Percentiles rank a stretch among this genome's conserved stretches.
Conservation (phyloP, 148 eudicot species). For the Vaccinium macrocarpon region DNA sequence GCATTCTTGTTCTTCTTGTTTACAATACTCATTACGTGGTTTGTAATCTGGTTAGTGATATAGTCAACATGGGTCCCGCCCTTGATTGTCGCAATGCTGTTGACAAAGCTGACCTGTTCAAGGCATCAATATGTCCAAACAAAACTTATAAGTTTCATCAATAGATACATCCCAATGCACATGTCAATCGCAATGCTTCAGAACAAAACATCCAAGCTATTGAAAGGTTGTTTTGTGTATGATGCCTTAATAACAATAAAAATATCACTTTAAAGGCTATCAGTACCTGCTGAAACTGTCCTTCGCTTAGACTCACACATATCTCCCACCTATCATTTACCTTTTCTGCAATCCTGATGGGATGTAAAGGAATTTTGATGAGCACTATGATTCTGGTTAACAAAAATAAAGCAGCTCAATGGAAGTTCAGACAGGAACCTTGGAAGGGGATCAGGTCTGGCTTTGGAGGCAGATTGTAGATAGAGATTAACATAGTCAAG, state of each 20-base stretch:
- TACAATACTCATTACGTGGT: slow-evolving; percentile 41
- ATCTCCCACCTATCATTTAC: slow-evolving; percentile 83
- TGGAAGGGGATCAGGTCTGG: slow-evolving; percentile 19
- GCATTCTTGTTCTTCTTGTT: slow-evolving; percentile 76
- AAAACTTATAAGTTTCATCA: neutral
- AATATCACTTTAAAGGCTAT: neutral
- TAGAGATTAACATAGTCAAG: slow-evolving; percentile 69
- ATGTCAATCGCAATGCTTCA: neutral
- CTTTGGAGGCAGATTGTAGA: slow-evolving; percentile 38
- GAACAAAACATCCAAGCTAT: neutral
- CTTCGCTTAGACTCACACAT: slow-evolving; percentile 68
- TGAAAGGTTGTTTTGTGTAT: neutral
- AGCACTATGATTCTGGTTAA: neutral
- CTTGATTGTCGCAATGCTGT: slow-evolving; percentile 76
- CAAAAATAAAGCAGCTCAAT: neutral
- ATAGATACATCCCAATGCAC: neutral
- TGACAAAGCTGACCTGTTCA: slow-evolving; percentile 91
- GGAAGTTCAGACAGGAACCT: neutral
- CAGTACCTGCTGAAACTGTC: slow-evolving; percentile 88
- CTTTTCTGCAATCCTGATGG: slow-evolving; percentile 48
- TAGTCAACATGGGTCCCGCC: slow-evolving; percentile 98
- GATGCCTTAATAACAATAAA: neutral
- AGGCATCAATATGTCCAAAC: neutral
- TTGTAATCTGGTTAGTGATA: slow-evolving; percentile 66
- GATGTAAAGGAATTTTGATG: neutral